Evolutionary conservation across 1,284 basidiomycete species (phyloP), one percentile per base, ranked within the genome.

Genomic region (Cryptococcus amylolentus): DNA sequence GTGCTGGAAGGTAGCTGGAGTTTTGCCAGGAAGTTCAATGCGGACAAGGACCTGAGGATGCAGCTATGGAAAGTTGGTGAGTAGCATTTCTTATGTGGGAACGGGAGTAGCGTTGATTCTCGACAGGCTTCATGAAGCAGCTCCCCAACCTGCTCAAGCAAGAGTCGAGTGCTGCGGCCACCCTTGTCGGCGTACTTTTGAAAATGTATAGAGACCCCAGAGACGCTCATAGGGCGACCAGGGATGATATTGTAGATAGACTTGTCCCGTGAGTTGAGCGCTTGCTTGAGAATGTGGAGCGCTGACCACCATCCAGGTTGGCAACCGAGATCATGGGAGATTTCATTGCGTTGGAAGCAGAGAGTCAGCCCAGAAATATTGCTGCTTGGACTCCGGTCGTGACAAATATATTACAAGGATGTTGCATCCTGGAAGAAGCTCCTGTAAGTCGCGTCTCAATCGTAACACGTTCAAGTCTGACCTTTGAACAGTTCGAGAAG

Each of bases 21-120:
- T 67, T 99, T 99, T 70, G 95, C 95, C 13, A 85, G 93, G 56
- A 87, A 87, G 75, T 99, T 99, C 81, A 99, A 99, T 71, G 95
- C 96, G 50, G 92, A 99, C 78, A 97, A 97, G 79, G 94, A 98
- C 49, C 83, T 99, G 42, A 85, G 96, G 42, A 97, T 93, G 54
- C 91, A 89, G 5, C 81, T 99, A 49, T 99, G 96, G 96, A 98
- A 96, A 91, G 96, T 98, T 65, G 94, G 92, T 89, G 60, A 78
- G 91, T 86, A 27, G 23, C 23, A 9, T 20, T 9, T 14, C 27
- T 43, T 23, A 7, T 20, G 13, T 4, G 18, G 43, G 14, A 14
- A 39, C n/a, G 3, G 39, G 14, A 53, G 44, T 6, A 40, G 28
- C 39, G 39, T 10, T 40, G 51, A 47, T 28, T 7, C 26, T 40